Percentiles rank a stretch among this genome's conserved stretches.
phyloP scores from a whole-genome alignment of 1,284 basidiomycete genomes.

The Cutaneotrichosporon sp. region DNA sequence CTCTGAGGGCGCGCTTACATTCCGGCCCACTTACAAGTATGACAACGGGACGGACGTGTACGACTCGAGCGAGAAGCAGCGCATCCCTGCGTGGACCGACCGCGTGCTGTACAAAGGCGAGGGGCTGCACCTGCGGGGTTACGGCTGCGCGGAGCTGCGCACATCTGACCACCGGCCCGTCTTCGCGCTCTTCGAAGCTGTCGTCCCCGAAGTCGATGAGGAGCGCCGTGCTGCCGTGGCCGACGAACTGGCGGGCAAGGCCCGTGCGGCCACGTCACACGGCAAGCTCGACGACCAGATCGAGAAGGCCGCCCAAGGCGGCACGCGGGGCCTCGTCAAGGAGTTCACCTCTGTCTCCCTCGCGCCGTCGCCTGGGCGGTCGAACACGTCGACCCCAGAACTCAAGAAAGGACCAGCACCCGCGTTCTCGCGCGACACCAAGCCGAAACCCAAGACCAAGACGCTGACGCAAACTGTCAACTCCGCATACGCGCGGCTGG shows the following conservation, averaged over 20 bases:
- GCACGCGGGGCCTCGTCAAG: slow-evolving; percentile 21
- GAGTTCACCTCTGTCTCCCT: slow-evolving; percentile 17
- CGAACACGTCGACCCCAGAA: slow-evolving; percentile 2
- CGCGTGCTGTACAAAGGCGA: slow-evolving; percentile 80
- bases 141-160: slow-evolving; percentile 66
- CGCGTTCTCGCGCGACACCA: slow-evolving; percentile 11
- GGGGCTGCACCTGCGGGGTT: slow-evolving; percentile 40
- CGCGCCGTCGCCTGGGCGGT: slow-evolving; percentile 5
- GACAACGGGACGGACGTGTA: slow-evolving; percentile 66
- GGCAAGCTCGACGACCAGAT: slow-evolving; percentile 15
- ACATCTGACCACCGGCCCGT: slow-evolving; percentile 96
- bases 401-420: slow-evolving; percentile 6
- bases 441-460: slow-evolving; percentile 1
- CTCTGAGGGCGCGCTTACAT: slow-evolving; percentile 79
- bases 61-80: slow-evolving; percentile 92
- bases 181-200: slow-evolving; percentile 72
- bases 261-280: slow-evolving; percentile 1
- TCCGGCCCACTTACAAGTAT: slow-evolving; percentile 55
- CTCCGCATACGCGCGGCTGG: slow-evolving; percentile 12
- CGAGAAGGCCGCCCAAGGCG: slow-evolving; percentile 19
- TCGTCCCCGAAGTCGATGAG: slow-evolving; percentile 72
- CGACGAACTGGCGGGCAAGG: slow-evolving; percentile 6
- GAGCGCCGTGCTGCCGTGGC: slow-evolving; percentile 57
- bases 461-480: not conserved
- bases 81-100: slow-evolving; percentile 97